Conservation (phyloP, 23 red algal species). For the Cyanidioschyzon merolae region DNA sequence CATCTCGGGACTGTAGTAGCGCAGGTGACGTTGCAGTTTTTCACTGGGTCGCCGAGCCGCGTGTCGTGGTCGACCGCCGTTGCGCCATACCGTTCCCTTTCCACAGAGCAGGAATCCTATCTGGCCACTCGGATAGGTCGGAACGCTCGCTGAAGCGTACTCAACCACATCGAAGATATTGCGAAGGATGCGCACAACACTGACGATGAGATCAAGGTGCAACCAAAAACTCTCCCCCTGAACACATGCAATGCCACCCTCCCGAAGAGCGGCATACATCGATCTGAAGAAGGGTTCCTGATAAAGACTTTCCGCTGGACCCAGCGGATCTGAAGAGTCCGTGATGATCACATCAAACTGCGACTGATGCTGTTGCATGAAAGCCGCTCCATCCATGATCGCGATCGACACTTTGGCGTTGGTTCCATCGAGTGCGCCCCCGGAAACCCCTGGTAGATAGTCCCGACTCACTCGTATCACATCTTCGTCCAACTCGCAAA, state of each 20-base stretch:
- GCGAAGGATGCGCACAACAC: conserved; percentile 33
- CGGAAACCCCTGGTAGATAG: conserved; percentile 43
- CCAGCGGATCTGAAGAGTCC: conserved; percentile 80
- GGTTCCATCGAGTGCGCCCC: conserved; percentile 20
- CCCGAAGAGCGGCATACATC: conserved; percentile 33
- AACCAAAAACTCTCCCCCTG: conserved; percentile 98
- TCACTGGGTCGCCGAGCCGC: conserved; percentile 22
- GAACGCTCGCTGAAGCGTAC: conserved; percentile 77
- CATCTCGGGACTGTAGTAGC: conserved; percentile 71
- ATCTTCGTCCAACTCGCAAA: conserved; percentile 81
- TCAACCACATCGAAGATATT: conserved; percentile 52
- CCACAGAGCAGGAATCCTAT: conserved; percentile 62
- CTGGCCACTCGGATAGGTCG: conserved; percentile 93
- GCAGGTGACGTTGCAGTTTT: conserved; percentile 17
- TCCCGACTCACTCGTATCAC: conserved; percentile 54
- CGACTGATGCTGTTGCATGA: conserved; percentile 27
- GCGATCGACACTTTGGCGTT: conserved; percentile 35
- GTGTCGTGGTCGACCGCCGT: background rate
- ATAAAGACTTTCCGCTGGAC: conserved; percentile 77
- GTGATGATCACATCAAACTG: conserved; percentile 91
- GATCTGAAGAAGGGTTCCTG: conserved; percentile 43
- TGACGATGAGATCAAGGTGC: conserved; percentile 56
- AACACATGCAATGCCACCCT: conserved; percentile 43
- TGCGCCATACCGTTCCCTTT: conserved; percentile 18
- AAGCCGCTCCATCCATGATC: conserved; percentile 56